Conservation (phyloP, 1,139 yeast genomes). For the Yamadazyma pseudoaaseri region DNA sequence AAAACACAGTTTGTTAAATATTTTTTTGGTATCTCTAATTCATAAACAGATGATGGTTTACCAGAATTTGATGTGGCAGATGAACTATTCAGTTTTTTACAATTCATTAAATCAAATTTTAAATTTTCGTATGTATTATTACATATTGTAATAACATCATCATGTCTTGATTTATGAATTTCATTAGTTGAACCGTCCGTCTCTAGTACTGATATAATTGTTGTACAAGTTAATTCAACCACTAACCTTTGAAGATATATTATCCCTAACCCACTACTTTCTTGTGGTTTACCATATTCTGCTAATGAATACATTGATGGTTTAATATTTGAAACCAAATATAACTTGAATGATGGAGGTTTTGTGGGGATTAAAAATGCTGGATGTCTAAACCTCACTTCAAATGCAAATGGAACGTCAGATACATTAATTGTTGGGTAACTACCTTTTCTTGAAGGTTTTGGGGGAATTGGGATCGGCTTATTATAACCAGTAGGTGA, state of each 20-base stretch:
- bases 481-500: conserved; percentile 2
- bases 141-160: conserved; percentile 27
- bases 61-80: conserved; percentile 19
- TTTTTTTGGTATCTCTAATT: conserved; percentile 46
- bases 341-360: conserved; percentile 40
- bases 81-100: conserved; percentile 26
- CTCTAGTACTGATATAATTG: conserved; percentile 37
- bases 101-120: conserved; percentile 40
- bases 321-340: conserved; percentile 30
- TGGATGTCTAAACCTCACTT: conserved; percentile 47
- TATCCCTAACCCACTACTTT: conserved; percentile 49
- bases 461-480: conserved; percentile 3
- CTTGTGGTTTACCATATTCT: conserved; percentile 36
- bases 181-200: conserved; percentile 24
- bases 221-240: conserved; percentile 33
- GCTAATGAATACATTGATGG: conserved; percentile 38
- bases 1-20: conserved; percentile 40
- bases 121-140: conserved; percentile 34
- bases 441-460: conserved; percentile 3
- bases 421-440: conserved; percentile 27
- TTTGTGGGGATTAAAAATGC: conserved; percentile 43
- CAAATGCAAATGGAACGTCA: conserved; percentile 47
- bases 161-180: conserved; percentile 31
- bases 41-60: conserved; percentile 26
- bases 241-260: conserved; percentile 39